phyloP scores from a whole-genome alignment of 2,329 filamentous ascomycete species.

The Ramichloridium luteum region DNA sequence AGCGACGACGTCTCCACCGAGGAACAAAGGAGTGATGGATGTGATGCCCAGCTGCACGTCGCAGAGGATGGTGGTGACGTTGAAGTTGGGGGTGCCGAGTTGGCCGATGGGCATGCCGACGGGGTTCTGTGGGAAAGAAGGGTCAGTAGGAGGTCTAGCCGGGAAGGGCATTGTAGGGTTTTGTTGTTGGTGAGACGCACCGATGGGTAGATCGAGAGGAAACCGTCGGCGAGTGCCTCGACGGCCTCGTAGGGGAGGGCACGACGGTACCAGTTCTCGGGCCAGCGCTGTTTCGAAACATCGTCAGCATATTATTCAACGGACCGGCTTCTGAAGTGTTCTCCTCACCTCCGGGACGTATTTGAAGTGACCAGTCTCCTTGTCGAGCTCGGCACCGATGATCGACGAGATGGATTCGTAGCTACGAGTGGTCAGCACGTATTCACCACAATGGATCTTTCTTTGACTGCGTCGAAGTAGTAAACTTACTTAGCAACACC shows the following conservation, averaged over 20 bases:
- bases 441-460: no score
- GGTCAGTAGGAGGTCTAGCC: background rate
- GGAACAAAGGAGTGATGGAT: conserved; percentile 24
- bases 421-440: no score
- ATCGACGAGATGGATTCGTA: conserved; percentile 22
- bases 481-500: conserved; percentile 28
- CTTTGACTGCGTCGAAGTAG: no score
- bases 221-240: conserved; percentile 23
- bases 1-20: conserved; percentile 18
- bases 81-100: conserved; percentile 24
- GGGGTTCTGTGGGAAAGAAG: conserved; percentile 13
- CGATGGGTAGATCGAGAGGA: conserved; percentile 23
- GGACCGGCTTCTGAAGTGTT: no score
- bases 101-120: conserved; percentile 21
- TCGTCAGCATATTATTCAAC: no score
- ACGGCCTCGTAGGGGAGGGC: conserved; percentile 19
- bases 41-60: conserved; percentile 26
- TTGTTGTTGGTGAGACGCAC: no score
- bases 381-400: conserved; percentile 17
- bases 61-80: conserved; percentile 23
- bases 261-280: conserved; percentile 21
- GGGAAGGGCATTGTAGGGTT: background rate
- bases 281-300: no score
- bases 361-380: conserved; percentile 17
- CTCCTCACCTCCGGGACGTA: conserved; percentile 24